These are phyloP conservation scores for Limtongia smithiae DNA, from an alignment of 805 yeast species.

Conservation along the genomic window DNA sequence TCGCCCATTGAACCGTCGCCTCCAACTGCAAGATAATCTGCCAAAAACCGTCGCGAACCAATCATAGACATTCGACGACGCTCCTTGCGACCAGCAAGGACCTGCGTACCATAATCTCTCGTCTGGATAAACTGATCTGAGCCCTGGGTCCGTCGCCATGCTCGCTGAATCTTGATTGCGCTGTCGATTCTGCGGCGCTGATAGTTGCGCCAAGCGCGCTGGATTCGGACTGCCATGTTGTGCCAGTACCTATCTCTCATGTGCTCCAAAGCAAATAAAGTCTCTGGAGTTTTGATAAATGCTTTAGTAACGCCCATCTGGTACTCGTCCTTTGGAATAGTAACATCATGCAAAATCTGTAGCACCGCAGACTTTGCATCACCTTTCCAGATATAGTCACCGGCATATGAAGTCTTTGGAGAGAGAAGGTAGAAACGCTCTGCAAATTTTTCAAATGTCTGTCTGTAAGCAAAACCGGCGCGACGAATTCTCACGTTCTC, in stretches of 20 bases:
- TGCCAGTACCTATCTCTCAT: constrained; percentile 98
- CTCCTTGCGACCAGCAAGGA: constrained; percentile 74
- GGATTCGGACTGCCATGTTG: constrained; percentile 95
- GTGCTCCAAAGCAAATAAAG: constrained; percentile 89
- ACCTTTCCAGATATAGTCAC: constrained; percentile 65
- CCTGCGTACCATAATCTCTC: constrained; percentile 74
- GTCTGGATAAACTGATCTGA: constrained; percentile 80
- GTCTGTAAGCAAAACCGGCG: constrained; percentile 98
- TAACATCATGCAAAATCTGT: constrained; percentile 53
- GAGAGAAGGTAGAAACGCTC: constrained; percentile 89
- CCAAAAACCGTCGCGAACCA: constrained; percentile 85
- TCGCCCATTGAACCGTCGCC: constrained; percentile 72
- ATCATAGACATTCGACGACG: constrained; percentile 83
- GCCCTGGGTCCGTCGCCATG: constrained; percentile 75
- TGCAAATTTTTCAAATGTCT: constrained; percentile 92
- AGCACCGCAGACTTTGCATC: constrained; percentile 53
- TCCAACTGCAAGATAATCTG: constrained; percentile 90
- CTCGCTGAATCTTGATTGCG: constrained; percentile 73
- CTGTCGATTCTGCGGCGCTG: constrained; percentile 78
- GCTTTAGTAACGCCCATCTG: constrained; percentile 91
- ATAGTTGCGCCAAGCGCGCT: constrained; percentile 92
- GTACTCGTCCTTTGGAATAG: constrained; percentile 74
- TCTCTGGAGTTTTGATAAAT: constrained; percentile 95
- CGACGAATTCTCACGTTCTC: constrained; percentile 97
- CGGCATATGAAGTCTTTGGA: constrained; percentile 88